phyloP scores from a whole-genome alignment of 2,329 filamentous ascomycete species.

The Dactylonectria macrodidyma region DNA sequence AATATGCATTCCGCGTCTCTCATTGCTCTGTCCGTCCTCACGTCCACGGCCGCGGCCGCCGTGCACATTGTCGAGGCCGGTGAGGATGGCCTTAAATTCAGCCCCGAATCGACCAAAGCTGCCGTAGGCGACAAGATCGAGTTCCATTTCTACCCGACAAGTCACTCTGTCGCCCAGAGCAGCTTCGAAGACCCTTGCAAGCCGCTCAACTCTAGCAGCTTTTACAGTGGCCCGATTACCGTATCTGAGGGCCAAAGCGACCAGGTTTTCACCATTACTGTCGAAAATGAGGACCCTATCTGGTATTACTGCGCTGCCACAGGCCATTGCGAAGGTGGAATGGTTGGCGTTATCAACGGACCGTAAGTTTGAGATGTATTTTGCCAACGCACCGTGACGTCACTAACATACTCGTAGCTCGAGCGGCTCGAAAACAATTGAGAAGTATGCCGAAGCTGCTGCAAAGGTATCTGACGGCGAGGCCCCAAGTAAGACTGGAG shows the following conservation, averaged over 20 bases:
- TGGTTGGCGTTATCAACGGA: constrained; percentile 65
- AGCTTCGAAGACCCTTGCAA: constrained; percentile 72
- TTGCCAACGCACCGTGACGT: not conserved
- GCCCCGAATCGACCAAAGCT: constrained; percentile 66
- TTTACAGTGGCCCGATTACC: constrained; percentile 53
- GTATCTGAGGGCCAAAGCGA: constrained; percentile 33
- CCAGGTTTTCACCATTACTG: constrained; percentile 39
- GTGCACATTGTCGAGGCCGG: constrained; percentile 46
- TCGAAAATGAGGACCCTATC: constrained; percentile 65
- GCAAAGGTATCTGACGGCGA: constrained; percentile 31
- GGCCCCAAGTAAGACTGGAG: constrained; percentile 40
- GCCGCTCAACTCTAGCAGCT: constrained; percentile 66
- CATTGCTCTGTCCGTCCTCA: not conserved
- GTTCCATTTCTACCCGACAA: constrained; percentile 62
- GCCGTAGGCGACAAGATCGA: constrained; percentile 63
- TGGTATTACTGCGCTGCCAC: constrained; percentile 76
- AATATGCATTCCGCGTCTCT: not conserved
- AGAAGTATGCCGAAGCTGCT: constrained; percentile 34
- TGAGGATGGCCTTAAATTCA: constrained; percentile 59
- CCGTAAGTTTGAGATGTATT: constrained; percentile 39
- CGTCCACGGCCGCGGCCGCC: not conserved
- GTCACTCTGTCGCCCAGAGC: constrained; percentile 75
- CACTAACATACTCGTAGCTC: constrained; percentile 28
- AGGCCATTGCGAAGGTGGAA: constrained; percentile 73
- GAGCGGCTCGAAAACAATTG: constrained; percentile 35